These are phyloP conservation scores for Abortiporus biennis DNA, from an alignment of 1,284 basidiomycete genomes.

Conservation along the genomic window DNA sequence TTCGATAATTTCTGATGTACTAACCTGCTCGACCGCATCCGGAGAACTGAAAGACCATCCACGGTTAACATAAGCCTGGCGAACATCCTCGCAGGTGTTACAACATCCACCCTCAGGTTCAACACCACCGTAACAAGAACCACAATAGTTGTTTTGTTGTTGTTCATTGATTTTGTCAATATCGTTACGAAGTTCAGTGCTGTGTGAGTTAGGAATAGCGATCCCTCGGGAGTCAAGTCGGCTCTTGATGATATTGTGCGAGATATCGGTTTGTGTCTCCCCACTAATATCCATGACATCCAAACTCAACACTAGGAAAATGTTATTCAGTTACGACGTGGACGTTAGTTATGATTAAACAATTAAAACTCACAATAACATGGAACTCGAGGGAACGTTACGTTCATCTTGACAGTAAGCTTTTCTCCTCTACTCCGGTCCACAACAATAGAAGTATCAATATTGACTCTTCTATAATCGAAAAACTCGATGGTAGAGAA, in stretches of 20 bases:
- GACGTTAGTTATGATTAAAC: background rate
- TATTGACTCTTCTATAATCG: slow-evolving; percentile 85
- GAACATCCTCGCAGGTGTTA: slow-evolving; percentile 94
- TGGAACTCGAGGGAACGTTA: slow-evolving; percentile 95
- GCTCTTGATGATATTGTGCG: slow-evolving; percentile 86
- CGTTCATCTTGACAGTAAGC: slow-evolving; percentile 86
- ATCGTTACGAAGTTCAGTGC: slow-evolving; percentile 75
- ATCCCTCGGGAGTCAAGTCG: slow-evolving; percentile 64
- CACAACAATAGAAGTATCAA: slow-evolving; percentile 88
- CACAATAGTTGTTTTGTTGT: slow-evolving; percentile 73
- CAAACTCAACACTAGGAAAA: slow-evolving; percentile 77
- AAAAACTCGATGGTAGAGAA: slow-evolving; percentile 93
- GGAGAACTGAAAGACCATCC: slow-evolving; percentile 96
- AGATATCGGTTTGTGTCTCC: slow-evolving; percentile 85
- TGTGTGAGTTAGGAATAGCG: slow-evolving; percentile 51
- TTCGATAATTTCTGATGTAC: slow-evolving; percentile 16
- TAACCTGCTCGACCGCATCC: slow-evolving; percentile 87
- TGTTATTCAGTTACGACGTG: background rate
- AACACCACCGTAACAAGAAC: slow-evolving; percentile 94
- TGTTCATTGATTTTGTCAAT: slow-evolving; percentile 71
- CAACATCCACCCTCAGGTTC: slow-evolving; percentile 86
- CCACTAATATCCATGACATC: slow-evolving; percentile 99
- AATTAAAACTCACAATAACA: slow-evolving; percentile 77
- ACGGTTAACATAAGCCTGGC: slow-evolving; percentile 83
- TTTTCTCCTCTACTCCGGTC: slow-evolving; percentile 95